Conservation (phyloP, 106 monocot genomes). For the Platanthera zijinensis region DNA sequence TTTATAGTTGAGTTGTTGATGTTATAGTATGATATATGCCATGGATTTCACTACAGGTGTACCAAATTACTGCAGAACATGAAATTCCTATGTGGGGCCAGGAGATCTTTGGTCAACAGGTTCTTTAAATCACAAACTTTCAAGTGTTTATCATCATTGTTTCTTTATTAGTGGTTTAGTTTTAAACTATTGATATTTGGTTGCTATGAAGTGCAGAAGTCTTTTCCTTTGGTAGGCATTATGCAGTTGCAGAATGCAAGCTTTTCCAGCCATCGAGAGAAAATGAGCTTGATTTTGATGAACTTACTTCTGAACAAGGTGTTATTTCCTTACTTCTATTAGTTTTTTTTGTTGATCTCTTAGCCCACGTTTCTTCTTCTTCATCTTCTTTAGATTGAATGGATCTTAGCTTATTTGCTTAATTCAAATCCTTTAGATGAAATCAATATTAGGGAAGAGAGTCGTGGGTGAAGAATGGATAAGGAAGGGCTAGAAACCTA, state of each 20-base stretch:
- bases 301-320: constrained; percentile 48
- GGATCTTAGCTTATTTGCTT: too few relatives aligned
- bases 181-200: neutral
- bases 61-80: constrained; percentile 53
- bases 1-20: neutral
- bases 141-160: neutral
- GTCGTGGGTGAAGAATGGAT: too few relatives aligned
- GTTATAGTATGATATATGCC: constrained; percentile 2
- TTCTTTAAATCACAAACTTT: constrained; percentile 12
- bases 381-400: neutral
- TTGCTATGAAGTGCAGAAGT: constrained; percentile 38
- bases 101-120: constrained; percentile 68
- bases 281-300: constrained; percentile 13
- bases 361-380: neutral
- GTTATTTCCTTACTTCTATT: neutral
- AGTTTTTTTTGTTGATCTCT: neutral
- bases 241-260: constrained; percentile 23
- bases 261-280: constrained; percentile 34
- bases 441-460: too few relatives aligned
- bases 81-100: constrained; percentile 70
- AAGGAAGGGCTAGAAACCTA: too few relatives aligned
- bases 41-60: constrained; percentile 37
- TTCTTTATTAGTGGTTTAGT: constrained; percentile 1
- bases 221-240: constrained; percentile 16
- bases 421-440: too few relatives aligned